A percentile compares a stretch with the other conserved stretches of the same genome.
These are phyloP conservation scores for Crithidia expoeki DNA, from an alignment of 208 protist genomes.

Conservation along the genomic window DNA sequence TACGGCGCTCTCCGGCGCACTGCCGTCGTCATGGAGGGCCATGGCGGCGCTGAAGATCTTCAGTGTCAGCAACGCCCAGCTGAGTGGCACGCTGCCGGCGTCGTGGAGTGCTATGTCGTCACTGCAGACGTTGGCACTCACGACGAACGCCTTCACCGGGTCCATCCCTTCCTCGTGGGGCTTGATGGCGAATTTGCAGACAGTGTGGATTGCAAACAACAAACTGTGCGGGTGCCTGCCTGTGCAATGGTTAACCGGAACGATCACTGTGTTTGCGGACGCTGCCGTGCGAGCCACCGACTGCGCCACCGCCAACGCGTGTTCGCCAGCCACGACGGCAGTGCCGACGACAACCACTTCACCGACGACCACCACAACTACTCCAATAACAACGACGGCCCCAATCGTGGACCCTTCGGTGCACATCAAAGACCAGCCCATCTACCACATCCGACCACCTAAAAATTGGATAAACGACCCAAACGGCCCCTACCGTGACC, in stretches of 20 bases:
- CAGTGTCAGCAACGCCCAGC: slow-evolving; percentile 40
- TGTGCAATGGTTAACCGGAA: slow-evolving; percentile 3
- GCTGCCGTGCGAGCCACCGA: neutral
- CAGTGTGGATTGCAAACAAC: slow-evolving; percentile 12
- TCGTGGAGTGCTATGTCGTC: slow-evolving; percentile 25
- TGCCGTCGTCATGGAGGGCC: slow-evolving; percentile 36
- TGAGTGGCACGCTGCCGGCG: slow-evolving; percentile 22
- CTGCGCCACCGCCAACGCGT: slow-evolving; percentile 18
- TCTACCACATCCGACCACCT: slow-evolving; percentile 57
- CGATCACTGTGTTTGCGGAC: slow-evolving; percentile 9
- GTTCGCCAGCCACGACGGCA: neutral
- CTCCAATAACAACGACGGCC: slow-evolving; percentile 3
- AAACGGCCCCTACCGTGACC: slow-evolving; percentile 66
- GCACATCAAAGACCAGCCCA: slow-evolving; percentile 28
- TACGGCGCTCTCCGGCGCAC: slow-evolving; percentile 24
- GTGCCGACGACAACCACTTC: slow-evolving; percentile 13
- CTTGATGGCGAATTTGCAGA: neutral
- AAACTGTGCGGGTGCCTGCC: slow-evolving; percentile 16
- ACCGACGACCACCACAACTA: slow-evolving; percentile 7
- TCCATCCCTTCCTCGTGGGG: slow-evolving; percentile 20
- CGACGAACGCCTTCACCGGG: slow-evolving; percentile 9
- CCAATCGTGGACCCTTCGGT: slow-evolving; percentile 5
- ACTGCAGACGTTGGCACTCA: slow-evolving; percentile 13
- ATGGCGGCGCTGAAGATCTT: slow-evolving; percentile 39
- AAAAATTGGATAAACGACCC: slow-evolving; percentile 71